phyloP scores from a whole-genome alignment of 495 filamentous ascomycete species.

The Daldinia childiae region DNA sequence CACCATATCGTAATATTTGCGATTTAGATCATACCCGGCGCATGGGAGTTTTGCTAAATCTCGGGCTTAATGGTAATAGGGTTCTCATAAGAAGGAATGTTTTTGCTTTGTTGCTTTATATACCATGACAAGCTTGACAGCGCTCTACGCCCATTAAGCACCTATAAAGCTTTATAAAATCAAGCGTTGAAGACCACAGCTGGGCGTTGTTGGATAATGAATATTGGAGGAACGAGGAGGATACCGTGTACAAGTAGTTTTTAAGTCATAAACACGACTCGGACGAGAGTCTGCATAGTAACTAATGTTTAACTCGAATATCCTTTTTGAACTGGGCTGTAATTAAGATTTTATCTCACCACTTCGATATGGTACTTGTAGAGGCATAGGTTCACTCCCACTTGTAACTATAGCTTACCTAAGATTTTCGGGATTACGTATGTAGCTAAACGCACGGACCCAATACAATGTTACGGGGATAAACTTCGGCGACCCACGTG shows the following conservation, averaged over 20 bases:
- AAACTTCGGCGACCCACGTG: slow-evolving; percentile 26
- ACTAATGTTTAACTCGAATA: slow-evolving; percentile 32
- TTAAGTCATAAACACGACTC: slow-evolving; percentile 18
- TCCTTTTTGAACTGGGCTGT: background rate
- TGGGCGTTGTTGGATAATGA: slow-evolving; percentile 3
- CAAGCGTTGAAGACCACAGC: background rate
- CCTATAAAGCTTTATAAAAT: background rate
- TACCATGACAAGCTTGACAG: background rate
- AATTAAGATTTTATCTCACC: too few species aligned
- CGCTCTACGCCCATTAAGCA: background rate
- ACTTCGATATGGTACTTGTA: too few species aligned
- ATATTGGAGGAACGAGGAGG: slow-evolving; percentile 7
- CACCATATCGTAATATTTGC: background rate
- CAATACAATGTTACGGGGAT: background rate
- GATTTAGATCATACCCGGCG: slow-evolving; percentile 29
- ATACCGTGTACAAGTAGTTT: slow-evolving; percentile 19
- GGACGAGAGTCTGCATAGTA: slow-evolving; percentile 27
- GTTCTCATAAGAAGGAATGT: slow-evolving; percentile 8
- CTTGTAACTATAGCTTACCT: too few species aligned
- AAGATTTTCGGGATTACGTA: too few species aligned
- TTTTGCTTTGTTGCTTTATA: slow-evolving; percentile 23
- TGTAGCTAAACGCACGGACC: too few species aligned
- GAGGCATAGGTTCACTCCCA: too few species aligned
- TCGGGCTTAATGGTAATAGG: slow-evolving; percentile 3
- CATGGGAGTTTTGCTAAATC: slow-evolving; percentile 22